These are phyloP conservation scores for Primulina huaijiensis DNA, from an alignment of 257 asterid genomes.

Conservation along the genomic window DNA sequence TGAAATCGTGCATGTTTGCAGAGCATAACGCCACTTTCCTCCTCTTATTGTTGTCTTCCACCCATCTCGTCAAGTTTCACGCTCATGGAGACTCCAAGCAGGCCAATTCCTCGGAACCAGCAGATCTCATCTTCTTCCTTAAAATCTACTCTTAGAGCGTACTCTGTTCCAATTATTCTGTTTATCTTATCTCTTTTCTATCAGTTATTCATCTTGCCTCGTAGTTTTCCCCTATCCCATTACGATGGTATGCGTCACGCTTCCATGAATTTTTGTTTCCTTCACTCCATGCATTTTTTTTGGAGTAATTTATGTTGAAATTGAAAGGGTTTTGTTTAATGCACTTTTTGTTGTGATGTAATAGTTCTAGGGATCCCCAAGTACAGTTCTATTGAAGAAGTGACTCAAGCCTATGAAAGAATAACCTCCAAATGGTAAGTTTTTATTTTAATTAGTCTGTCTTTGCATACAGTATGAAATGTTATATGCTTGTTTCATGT, in stretches of 20 bases:
- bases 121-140: constrained; percentile 30
- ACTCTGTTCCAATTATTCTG: constrained; percentile 65
- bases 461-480: not conserved
- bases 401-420: constrained; percentile 59
- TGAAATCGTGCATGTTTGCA: not conserved
- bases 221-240: constrained; percentile 71
- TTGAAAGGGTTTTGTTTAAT: constrained; percentile 5
- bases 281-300: not conserved
- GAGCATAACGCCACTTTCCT: not conserved
- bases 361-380: constrained; percentile 70
- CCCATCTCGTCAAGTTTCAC: not conserved
- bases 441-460: constrained; percentile 5
- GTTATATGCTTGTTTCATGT: constrained; percentile 9
- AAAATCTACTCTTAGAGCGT: constrained; percentile 45
- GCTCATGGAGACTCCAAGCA: constrained; percentile 42
- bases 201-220: constrained; percentile 76
- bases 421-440: constrained; percentile 59
- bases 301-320: constrained; percentile 1
- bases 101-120: constrained; percentile 28
- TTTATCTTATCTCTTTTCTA: constrained; percentile 57
- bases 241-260: constrained; percentile 56
- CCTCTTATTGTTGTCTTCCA: not conserved
- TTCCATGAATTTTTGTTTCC: not conserved
- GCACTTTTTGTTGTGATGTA: constrained; percentile 14
- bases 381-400: constrained; percentile 73